Base-by-base conservation (phyloP, 2,329 filamentous ascomycete genomes). In the Cladosporium sp. region DNA sequence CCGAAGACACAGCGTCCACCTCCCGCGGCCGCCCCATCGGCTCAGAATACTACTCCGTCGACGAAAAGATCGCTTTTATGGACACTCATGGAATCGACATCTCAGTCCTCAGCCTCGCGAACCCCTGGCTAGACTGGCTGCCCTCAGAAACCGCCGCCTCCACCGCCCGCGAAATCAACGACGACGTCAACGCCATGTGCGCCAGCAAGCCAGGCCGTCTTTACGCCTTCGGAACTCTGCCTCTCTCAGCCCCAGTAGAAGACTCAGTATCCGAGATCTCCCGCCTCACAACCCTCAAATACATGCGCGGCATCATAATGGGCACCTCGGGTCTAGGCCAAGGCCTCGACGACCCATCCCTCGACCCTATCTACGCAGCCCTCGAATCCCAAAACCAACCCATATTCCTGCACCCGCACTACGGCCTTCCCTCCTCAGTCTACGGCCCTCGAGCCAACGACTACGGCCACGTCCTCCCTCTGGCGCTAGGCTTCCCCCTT, bases 91-190 rank as follows among this genome's bases (percentile, higher is more conserved):
- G 82, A 63, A 97, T 97, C 76, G 86, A 90, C 77, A 88, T 90
- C 69, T 95, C 91, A 1, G 91, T 97, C 60, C 88, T 97, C 69
- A 95, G 92, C 0, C 87, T 97, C 26, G 93, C 93, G 15, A 97
- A 97, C 75, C 93, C 93, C 0, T 97, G 93, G 93, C 85, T 97
- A 2, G 93, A 97, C 78, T 97, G 96, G 75, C 80, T 97, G 0
- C 78, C 82, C 0, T 76, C 86, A 0, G 76, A 81, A 4, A 86
- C 89, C 70, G 90, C 91, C 0, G 86, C 85, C 1, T 76, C 79
- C 34, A 87, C 89, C 59, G 92, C 92, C 0, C 74, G 80, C 63
- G 82, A 82, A 0, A 89, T 96, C 76, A 97, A 97, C 77, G 82
- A 89, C 70, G 92, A 94, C 70, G 89, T 97, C 62, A 87, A 92